Percentiles rank a stretch among this genome's conserved stretches.
Conservation (phyloP, 306 rosid species). For the Vachellia pachyceras region DNA sequence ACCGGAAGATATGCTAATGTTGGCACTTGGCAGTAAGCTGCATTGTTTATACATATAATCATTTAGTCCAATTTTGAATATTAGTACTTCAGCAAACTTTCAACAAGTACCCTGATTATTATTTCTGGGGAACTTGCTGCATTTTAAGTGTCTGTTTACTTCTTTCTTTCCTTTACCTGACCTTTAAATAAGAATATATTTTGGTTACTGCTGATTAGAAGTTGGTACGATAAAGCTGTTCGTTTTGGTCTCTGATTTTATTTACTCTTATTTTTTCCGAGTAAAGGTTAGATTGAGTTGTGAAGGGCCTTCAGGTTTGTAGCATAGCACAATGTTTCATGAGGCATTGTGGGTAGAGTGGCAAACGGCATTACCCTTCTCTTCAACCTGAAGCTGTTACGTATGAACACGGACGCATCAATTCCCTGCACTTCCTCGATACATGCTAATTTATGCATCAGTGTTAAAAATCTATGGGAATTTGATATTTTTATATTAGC, state of each 20-base stretch:
- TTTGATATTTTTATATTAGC: neutral
- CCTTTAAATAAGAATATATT: neutral
- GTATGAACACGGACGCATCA: too few relatives aligned
- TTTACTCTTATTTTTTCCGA: neutral
- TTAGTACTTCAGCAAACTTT: neutral
- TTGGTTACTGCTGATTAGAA: neutral
- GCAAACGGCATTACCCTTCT: neutral
- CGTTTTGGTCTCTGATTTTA: neutral
- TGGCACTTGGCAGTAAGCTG: conserved; percentile 39
- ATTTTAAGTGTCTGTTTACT: neutral
- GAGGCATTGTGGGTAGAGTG: neutral
- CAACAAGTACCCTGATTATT: neutral
- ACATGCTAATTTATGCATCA: neutral
- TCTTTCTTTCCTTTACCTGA: neutral
- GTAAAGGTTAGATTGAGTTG: neutral
- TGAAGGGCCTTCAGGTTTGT: neutral
- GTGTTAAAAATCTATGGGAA: neutral
- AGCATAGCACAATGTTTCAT: neutral
- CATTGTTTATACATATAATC: conserved; percentile 39
- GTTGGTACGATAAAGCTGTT: conserved; percentile 1
- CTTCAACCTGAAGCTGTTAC: too few relatives aligned
- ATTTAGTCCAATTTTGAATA: conserved; percentile 40
- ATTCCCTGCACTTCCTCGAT: too few relatives aligned
- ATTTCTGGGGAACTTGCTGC: neutral
- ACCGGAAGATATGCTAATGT: conserved; percentile 31